A percentile compares a stretch with the other conserved stretches of the same genome.
phyloP scores from a whole-genome alignment of 2,329 filamentous ascomycete genomes.

The Neonectria neomacrospora region DNA sequence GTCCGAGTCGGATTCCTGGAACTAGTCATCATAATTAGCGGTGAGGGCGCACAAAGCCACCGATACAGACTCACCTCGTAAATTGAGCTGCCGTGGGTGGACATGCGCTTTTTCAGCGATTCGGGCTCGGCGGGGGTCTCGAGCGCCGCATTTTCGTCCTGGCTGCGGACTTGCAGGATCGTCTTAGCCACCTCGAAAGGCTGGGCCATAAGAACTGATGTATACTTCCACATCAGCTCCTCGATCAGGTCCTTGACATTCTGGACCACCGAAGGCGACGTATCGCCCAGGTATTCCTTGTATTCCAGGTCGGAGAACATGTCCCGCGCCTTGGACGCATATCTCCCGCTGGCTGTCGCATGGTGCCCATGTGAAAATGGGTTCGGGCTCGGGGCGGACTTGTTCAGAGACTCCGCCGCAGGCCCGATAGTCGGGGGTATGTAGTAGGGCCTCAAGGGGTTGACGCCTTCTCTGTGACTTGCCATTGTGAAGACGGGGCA shows the following conservation, averaged over 20 bases:
- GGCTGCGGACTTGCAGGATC: constrained; percentile 79
- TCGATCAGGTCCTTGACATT: constrained; percentile 82
- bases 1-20: constrained; percentile 73
- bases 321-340: constrained; percentile 75
- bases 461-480: constrained; percentile 60
- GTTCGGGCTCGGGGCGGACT: constrained; percentile 54
- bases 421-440: constrained; percentile 69
- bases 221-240: constrained; percentile 91
- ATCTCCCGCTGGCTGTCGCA: constrained; percentile 51
- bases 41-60: constrained; percentile 18
- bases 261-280: constrained; percentile 78
- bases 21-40: constrained; percentile 44
- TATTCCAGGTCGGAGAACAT: constrained; percentile 93
- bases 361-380: constrained; percentile 58
- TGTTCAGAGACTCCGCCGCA: constrained; percentile 48
- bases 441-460: constrained; percentile 77
- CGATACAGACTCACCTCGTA: constrained; percentile 47
- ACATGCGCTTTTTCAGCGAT: constrained; percentile 43
- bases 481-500: constrained; percentile 53
- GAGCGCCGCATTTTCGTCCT: constrained; percentile 59
- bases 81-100: constrained; percentile 49
- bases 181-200: constrained; percentile 98
- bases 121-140: constrained; percentile 41
- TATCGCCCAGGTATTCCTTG: constrained; percentile 83
- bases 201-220: constrained; percentile 87